Conservation (phyloP, 108 stramenopile genomes). For the Cylindrotheca fusiformis region DNA sequence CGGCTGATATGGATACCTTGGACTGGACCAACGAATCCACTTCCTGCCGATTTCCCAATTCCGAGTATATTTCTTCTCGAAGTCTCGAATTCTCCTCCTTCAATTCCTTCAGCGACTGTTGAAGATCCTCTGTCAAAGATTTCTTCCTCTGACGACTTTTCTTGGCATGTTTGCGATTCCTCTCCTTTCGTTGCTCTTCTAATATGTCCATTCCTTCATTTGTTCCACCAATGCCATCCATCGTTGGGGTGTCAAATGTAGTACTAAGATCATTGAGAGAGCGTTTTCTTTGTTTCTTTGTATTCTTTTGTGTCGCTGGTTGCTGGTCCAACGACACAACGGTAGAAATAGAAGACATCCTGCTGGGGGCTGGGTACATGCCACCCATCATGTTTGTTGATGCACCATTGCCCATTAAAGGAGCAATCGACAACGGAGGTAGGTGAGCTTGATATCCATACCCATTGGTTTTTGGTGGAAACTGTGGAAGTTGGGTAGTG, state of each 20-base stretch:
- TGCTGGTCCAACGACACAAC: too few species aligned
- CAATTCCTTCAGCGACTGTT: constrained; percentile 70
- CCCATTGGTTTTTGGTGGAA: too few species aligned
- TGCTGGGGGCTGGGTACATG: too few species aligned
- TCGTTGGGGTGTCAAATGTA: not conserved
- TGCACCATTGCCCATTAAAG: too few species aligned
- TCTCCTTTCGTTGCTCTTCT: constrained; percentile 10
- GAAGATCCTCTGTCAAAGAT: constrained; percentile 87
- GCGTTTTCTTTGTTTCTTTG: not conserved
- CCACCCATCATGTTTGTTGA: too few species aligned
- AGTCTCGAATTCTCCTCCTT: constrained; percentile 84
- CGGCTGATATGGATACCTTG: constrained; percentile 1
- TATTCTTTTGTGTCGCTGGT: too few species aligned
- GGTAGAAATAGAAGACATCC: too few species aligned
- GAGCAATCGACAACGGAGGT: too few species aligned
- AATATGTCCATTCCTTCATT: not conserved
- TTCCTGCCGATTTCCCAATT: not conserved
- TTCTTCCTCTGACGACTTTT: constrained; percentile 93
- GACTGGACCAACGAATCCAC: not conserved
- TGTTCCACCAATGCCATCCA: not conserved
- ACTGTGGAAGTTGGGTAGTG: too few species aligned
- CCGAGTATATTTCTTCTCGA: constrained; percentile 35
- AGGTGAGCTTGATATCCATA: too few species aligned
- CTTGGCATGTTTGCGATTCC: constrained; percentile 92
- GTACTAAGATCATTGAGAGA: not conserved